phyloP scores from a whole-genome alignment of 495 filamentous ascomycete species.

The Hypomontagnella monticulosa region DNA sequence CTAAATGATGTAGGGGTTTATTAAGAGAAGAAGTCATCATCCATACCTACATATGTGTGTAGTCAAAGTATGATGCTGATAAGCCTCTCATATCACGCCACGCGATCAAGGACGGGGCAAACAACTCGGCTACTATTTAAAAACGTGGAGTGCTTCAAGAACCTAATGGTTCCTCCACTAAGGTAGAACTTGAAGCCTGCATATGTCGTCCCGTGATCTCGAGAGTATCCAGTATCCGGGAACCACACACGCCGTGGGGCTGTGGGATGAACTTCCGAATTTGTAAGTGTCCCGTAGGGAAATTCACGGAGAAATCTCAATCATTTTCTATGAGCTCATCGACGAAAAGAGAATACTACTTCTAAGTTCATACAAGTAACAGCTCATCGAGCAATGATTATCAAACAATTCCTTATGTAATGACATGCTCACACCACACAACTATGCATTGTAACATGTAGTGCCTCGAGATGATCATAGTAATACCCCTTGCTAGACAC shows the following conservation, averaged over 20 bases:
- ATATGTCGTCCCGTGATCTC: slow-evolving; percentile 35
- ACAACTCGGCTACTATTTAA: slow-evolving; percentile 2
- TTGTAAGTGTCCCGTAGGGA: slow-evolving; percentile 15
- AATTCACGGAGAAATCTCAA: slow-evolving; percentile 11
- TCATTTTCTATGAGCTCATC: neutral
- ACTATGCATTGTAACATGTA: too few relatives aligned
- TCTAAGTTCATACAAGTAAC: too few relatives aligned
- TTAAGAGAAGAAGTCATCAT: slow-evolving; percentile 13
- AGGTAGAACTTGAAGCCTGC: slow-evolving; percentile 3
- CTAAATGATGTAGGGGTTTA: slow-evolving; percentile 3
- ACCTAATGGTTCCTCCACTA: slow-evolving; percentile 20
- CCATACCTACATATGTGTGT: neutral
- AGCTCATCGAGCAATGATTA: too few relatives aligned
- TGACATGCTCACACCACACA: too few relatives aligned
- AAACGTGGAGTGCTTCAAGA: slow-evolving; percentile 5
- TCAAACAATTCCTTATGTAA: too few relatives aligned
- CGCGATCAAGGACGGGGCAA: slow-evolving; percentile 31
- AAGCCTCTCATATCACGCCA: slow-evolving; percentile 37
- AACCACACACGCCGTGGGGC: slow-evolving; percentile 33
- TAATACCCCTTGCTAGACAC: too few relatives aligned
- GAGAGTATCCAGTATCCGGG: slow-evolving; percentile 36
- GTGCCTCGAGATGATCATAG: too few relatives aligned
- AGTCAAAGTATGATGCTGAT: slow-evolving; percentile 4
- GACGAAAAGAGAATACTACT: neutral
- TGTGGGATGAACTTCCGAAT: slow-evolving; percentile 33